A percentile compares a stretch with the other conserved stretches of the same genome.
phyloP scores from a whole-genome alignment of 768 basidiomycete genomes.

The Boletus vinaceobasis region DNA sequence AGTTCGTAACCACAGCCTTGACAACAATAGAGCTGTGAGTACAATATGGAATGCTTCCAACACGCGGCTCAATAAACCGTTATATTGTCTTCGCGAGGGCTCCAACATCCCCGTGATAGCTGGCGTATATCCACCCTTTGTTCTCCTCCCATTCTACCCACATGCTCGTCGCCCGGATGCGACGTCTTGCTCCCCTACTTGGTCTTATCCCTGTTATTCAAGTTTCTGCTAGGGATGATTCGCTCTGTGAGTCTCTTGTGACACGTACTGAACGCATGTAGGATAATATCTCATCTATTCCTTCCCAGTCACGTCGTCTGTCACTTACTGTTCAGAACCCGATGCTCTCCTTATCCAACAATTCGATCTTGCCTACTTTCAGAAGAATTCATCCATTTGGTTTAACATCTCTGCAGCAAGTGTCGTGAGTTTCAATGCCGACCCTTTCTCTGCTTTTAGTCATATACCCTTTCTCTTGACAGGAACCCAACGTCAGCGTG shows the following conservation, averaged over 20 bases:
- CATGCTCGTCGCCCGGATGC: slow-evolving; percentile 81
- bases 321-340: slow-evolving; percentile 82
- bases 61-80: slow-evolving; percentile 23
- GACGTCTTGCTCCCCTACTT: slow-evolving; percentile 46
- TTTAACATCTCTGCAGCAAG: slow-evolving; percentile 88
- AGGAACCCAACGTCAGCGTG: slow-evolving; percentile 78
- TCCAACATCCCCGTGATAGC: slow-evolving; percentile 23
- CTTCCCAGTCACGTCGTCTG: slow-evolving; percentile 73
- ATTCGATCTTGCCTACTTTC: slow-evolving; percentile 71
- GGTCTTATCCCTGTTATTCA: slow-evolving; percentile 37
- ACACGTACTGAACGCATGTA: background rate
- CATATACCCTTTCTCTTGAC: slow-evolving; percentile 10
- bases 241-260: slow-evolving; percentile 51
- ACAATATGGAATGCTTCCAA: slow-evolving; percentile 27
- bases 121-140: slow-evolving; percentile 24
- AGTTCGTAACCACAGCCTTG: slow-evolving; percentile 23
- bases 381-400: slow-evolving; percentile 64
- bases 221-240: slow-evolving; percentile 49
- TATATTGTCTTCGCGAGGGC: slow-evolving; percentile 23
- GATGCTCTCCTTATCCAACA: slow-evolving; percentile 75
- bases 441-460: background rate
- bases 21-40: slow-evolving; percentile 33
- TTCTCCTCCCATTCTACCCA: slow-evolving; percentile 14
- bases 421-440: slow-evolving; percentile 55
- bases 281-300: slow-evolving; percentile 2